A percentile compares a stretch with the other conserved stretches of the same genome.
Evolutionary conservation across 1,284 basidiomycete genomes (phyloP).

Genomic region (Pseudozyma tsukubaensis): DNA sequence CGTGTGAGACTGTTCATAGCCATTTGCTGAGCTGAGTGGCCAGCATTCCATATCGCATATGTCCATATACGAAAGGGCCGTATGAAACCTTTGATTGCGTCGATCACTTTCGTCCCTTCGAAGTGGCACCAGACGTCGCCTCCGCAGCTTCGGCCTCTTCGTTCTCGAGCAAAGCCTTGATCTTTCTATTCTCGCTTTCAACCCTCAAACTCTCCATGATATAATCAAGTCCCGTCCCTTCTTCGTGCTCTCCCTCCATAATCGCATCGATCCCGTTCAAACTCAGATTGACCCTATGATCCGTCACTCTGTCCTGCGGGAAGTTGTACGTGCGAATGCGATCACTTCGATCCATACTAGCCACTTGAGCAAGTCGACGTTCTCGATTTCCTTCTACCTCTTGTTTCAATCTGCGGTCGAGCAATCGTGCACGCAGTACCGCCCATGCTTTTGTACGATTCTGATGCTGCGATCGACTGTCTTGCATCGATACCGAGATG

Average conservation of each 20-base stretch:
- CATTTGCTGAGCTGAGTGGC: neutral
- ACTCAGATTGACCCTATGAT: slow-evolving; percentile 63
- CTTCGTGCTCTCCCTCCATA: slow-evolving; percentile 65
- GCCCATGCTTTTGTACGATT: slow-evolving; percentile 67
- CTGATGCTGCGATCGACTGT: slow-evolving; percentile 94
- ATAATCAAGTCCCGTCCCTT: slow-evolving; percentile 51
- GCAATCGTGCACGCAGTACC: slow-evolving; percentile 60
- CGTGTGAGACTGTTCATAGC: neutral
- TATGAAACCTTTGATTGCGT: too few species aligned
- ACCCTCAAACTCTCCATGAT: slow-evolving; percentile 50
- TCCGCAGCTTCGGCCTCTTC: slow-evolving; percentile 41
- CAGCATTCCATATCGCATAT: neutral
- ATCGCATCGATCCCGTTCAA: slow-evolving; percentile 59
- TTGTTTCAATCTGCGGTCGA: slow-evolving; percentile 58
- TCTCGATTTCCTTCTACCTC: slow-evolving; percentile 60
- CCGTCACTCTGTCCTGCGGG: slow-evolving; percentile 67
- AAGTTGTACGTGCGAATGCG: slow-evolving; percentile 67
- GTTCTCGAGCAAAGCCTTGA: slow-evolving; percentile 50
- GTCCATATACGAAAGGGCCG: too few species aligned
- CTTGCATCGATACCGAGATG: slow-evolving; percentile 97
- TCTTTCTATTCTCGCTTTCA: slow-evolving; percentile 43
- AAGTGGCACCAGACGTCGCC: slow-evolving; percentile 11
- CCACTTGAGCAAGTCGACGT: slow-evolving; percentile 59
- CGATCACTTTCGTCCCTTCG: slow-evolving; percentile 17
- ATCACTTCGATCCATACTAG: slow-evolving; percentile 64